These are phyloP conservation scores for Aspergillus fischeri DNA, from an alignment of 2,329 filamentous ascomycete genomes.

Conservation along the genomic window DNA sequence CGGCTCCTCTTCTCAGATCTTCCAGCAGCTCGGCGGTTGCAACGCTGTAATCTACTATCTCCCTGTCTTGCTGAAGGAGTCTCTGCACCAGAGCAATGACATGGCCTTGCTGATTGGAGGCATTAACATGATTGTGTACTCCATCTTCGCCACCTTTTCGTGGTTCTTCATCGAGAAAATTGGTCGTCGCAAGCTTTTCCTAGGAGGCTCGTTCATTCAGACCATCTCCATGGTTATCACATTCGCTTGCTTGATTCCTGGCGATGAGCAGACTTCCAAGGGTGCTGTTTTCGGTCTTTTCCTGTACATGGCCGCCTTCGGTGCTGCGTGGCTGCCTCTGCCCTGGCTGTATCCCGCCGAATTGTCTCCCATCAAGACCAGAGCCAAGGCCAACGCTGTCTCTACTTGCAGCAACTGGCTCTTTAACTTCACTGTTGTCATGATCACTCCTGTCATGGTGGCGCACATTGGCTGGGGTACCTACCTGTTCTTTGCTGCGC, in stretches of 20 bases:
- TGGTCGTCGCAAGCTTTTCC: constrained; percentile 43
- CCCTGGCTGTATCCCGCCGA: constrained; percentile 55
- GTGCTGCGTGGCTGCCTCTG: constrained; percentile 61
- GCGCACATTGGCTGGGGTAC: constrained; percentile 38
- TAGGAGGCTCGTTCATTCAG: constrained; percentile 38
- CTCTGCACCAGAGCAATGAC: constrained; percentile 37
- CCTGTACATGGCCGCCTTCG: constrained; percentile 66
- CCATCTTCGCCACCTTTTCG: constrained; percentile 41
- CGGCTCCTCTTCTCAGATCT: constrained; percentile 38
- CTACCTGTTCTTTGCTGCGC: constrained; percentile 42
- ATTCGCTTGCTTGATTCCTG: constrained; percentile 37
- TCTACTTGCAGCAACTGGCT: constrained; percentile 54
- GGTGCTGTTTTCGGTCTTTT: constrained; percentile 58
- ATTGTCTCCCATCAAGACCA: constrained; percentile 52
- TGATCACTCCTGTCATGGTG: constrained; percentile 46
- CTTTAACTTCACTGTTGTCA: constrained; percentile 54
- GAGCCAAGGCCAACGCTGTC: constrained; percentile 53
- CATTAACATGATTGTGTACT: constrained; percentile 48
- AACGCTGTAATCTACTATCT: constrained; percentile 51
- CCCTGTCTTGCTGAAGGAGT: constrained; percentile 45
- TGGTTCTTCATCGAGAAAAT: constrained; percentile 49
- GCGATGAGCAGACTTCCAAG: constrained; percentile 22
- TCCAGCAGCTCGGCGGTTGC: constrained; percentile 50
- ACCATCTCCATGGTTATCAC: constrained; percentile 37
- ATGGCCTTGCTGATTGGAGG: constrained; percentile 52